Base-by-base conservation (phyloP, 495 filamentous ascomycete species). In the Aspergillus bertholletiae region DNA sequence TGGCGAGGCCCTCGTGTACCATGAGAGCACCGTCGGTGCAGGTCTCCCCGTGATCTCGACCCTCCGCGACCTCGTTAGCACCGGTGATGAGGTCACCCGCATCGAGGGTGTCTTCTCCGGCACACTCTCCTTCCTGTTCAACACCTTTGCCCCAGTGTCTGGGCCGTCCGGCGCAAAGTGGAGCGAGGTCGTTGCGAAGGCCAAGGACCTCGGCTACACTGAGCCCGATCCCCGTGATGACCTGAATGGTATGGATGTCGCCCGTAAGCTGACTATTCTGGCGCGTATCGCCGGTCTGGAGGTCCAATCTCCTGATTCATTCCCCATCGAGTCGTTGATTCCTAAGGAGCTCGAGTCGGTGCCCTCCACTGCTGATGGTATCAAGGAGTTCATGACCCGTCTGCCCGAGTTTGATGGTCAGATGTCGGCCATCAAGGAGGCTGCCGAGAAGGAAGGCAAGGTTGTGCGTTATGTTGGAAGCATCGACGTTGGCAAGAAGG, bases 21-120 rank as follows among this genome's bases (percentile, higher is more conserved):
- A 97, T 65, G 94, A 98, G 75, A 88, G 87, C 34, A 92, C 90
- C 32, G 89, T 95, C 8, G 94, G 94, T 32, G 94, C 93, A 2
- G 91, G 93, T 4, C 81, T 98, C 7, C 94, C 94, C 2, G 87
- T 97, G 24, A 84, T 97, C 53, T 94, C 88, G 44, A 96, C 94
- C 0, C 78, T 98, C 34, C 88, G 87, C 56, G 94, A 97, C 58
- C 80, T 98, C 4, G 78, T 96, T 12, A 85, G 88, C 24, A 97
- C 94, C 0, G 94, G 94, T 18, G 94, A 97, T 64, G 75, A 89
- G 63, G 85, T 97, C 1, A 84, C 76, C 51, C 88, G 83, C 66
- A 95, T 98, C 56, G 93, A 97, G 77, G 94, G 93, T 53, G 91
- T 98, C 12, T 97, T 97, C 75, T 93, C 88, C 45, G 94, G 94